Evolutionary conservation across 2,329 filamentous ascomycete species (phyloP), one percentile per base, ranked within the genome.

Genomic region (Pyrenochaeta sp.): DNA sequence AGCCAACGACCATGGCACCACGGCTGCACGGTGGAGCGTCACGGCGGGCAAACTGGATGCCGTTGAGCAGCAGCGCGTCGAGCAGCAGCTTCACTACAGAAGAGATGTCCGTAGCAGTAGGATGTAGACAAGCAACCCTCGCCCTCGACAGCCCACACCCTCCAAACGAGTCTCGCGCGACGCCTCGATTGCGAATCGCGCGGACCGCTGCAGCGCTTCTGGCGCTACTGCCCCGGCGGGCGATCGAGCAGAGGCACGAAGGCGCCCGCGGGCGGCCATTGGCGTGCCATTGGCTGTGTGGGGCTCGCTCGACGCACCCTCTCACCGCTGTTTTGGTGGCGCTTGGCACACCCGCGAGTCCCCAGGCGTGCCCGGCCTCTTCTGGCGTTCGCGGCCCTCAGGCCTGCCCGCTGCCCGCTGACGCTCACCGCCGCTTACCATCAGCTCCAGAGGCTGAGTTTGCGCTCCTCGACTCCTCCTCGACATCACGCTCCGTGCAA

Each of bases 401-500:
- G 39, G 40, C 55, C 43, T 50, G 52, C 53, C 45, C 48, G 51
- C 58, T n/a, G 50, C 55, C 54, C 58, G 55, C 56, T 52, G 45
- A 51, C 47, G 48, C 48, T 58, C 60, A 59, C 61, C 53, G n/a
- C n/a, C n/a, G 59, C 61, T 50, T 44, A 50, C 50, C 53, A 61
- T 61, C 63, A 67, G 63, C 61, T 63, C 63, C 58, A 61, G 65
- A 64, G 61, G 63, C 67, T 68, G 65, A 68, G 55, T 41, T 44
- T 28, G 26, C 23, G 48, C 52, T 44, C 41, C 58, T 60, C 55
- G 50, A 56, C 46, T 43, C 48, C 44, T 50, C 39, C 31, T 46
- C 51, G 53, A 51, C 49, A 52, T 48, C 51, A 30, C 37, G 29
- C 55, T 49, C 56, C 50, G 53, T 53, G 49, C 50, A 40, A n/a